These are phyloP conservation scores for Schizochytrium sp. DNA, from an alignment of 108 stramenopile species.

Conservation along the genomic window DNA sequence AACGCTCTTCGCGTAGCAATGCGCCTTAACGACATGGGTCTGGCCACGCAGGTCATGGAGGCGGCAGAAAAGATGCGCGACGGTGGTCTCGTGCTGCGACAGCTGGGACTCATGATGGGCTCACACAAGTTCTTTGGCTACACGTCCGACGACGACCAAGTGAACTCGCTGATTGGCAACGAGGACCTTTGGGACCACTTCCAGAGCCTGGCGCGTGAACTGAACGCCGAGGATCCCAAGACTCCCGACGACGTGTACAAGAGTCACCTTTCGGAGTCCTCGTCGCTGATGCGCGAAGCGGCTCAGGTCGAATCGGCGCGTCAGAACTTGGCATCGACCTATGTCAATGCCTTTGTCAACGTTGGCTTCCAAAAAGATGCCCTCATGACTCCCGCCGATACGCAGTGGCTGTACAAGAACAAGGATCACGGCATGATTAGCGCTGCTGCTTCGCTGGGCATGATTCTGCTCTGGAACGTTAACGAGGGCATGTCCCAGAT, in stretches of 20 bases:
- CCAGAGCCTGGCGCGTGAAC: constrained; percentile 58
- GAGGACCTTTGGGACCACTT: constrained; percentile 76
- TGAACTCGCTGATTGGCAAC: constrained; percentile 89
- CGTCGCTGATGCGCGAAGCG: constrained; percentile 67
- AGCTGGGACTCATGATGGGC: constrained; percentile 61
- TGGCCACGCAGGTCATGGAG: not conserved
- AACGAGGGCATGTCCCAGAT: constrained; percentile 96
- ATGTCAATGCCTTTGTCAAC: constrained; percentile 98
- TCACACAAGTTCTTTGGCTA: not conserved
- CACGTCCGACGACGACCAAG: constrained; percentile 40
- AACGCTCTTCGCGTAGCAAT: constrained; percentile 89
- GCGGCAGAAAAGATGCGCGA: constrained; percentile 13
- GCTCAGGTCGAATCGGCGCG: constrained; percentile 88
- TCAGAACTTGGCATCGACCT: constrained; percentile 93
- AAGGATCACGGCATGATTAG: constrained; percentile 97
- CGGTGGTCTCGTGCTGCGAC: constrained; percentile 30
- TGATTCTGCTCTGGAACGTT: constrained; percentile 94
- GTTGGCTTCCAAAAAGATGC: constrained; percentile 85
- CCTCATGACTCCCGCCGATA: constrained; percentile 37
- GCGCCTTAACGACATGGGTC: constrained; percentile 51
- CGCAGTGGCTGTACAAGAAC: constrained; percentile 69
- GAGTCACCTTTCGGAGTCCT: constrained; percentile 89
- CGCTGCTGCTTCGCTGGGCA: constrained; percentile 90
- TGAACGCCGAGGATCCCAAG: constrained; percentile 91
- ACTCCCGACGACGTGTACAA: constrained; percentile 99